phyloP scores from a whole-genome alignment of 768 basidiomycete genomes.

The Amanita rubescens region DNA sequence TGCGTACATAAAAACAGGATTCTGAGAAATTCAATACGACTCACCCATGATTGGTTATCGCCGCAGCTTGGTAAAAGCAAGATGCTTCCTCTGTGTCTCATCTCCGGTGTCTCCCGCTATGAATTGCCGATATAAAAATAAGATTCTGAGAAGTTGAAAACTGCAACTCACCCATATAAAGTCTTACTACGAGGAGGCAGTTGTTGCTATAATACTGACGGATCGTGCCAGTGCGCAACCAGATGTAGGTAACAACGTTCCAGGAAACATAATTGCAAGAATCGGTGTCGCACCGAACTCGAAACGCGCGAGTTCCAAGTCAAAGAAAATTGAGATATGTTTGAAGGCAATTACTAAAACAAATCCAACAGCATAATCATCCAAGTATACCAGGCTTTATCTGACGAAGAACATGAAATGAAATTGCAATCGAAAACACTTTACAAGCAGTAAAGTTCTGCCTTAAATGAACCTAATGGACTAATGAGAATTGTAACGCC shows the following conservation, averaged over 20 bases:
- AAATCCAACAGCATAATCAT: neutral
- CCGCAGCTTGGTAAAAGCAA: too few relatives aligned
- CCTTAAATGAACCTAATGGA: neutral
- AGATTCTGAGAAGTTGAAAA: neutral
- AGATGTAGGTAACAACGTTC: constrained; percentile 20
- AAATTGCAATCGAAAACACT: neutral
- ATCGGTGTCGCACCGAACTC: constrained; percentile 23
- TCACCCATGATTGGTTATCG: too few relatives aligned
- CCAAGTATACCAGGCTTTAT: neutral
- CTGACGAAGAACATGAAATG: neutral
- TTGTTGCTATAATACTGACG: constrained; percentile 13
- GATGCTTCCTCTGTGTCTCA: too few relatives aligned
- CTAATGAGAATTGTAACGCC: neutral
- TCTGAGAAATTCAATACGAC: too few relatives aligned
- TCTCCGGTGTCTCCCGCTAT: too few relatives aligned
- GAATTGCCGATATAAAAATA: neutral
- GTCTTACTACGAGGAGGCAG: constrained; percentile 16
- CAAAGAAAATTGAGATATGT: constrained; percentile 21
- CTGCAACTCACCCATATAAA: constrained; percentile 15
- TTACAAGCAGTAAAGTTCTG: neutral
- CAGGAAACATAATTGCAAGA: constrained; percentile 17
- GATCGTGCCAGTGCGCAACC: constrained; percentile 19
- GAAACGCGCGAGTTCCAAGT: constrained; percentile 25
- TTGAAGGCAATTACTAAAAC: too few relatives aligned
- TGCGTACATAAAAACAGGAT: too few relatives aligned